Percentiles rank a stretch among this genome's conserved stretches.
phyloP scores from a whole-genome alignment of 495 filamentous ascomycete species.

The Aspergillus diversus region DNA sequence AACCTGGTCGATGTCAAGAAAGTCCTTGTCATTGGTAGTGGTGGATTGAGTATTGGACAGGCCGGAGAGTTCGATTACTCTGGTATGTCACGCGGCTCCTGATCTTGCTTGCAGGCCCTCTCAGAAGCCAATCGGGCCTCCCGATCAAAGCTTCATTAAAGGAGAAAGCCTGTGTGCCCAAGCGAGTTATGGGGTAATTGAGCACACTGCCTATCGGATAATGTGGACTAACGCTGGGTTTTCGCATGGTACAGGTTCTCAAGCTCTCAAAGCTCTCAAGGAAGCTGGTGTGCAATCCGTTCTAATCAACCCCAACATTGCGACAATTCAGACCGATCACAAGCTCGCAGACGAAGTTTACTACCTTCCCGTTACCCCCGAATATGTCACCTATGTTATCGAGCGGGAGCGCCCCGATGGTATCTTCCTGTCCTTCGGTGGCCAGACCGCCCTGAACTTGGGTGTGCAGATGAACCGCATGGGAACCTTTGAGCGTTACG shows the following conservation, averaged over 20 bases:
- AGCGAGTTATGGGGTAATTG: not conserved
- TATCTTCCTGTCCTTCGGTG: constrained; percentile 95
- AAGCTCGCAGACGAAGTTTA: constrained; percentile 97
- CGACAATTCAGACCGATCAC: constrained; percentile 97
- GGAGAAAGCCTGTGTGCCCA: not conserved
- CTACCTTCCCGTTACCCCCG: constrained; percentile 94
- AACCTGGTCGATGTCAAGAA: constrained; percentile 92
- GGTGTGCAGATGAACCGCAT: constrained; percentile 97
- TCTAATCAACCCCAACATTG: constrained; percentile 98
- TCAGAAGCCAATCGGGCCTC: not conserved
- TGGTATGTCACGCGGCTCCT: constrained; percentile 53
- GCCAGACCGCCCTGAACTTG: constrained; percentile 93
- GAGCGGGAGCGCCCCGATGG: constrained; percentile 89
- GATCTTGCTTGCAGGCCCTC: not conserved
- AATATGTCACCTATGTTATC: constrained; percentile 97
- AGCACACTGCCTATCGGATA: not conserved
- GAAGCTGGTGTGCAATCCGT: constrained; percentile 94
- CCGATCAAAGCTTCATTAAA: not conserved
- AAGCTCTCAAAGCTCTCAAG: constrained; percentile 94
- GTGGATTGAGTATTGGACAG: constrained; percentile 94
- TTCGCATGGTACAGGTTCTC: constrained; percentile 66
- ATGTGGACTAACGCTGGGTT: constrained; percentile 21
- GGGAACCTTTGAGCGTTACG: constrained; percentile 92
- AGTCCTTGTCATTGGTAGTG: constrained; percentile 89
- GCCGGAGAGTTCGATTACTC: constrained; percentile 98